Conservation (phyloP, 225 moss, liverwort and hornwort genomes). For the Pleurozium schreberi region DNA sequence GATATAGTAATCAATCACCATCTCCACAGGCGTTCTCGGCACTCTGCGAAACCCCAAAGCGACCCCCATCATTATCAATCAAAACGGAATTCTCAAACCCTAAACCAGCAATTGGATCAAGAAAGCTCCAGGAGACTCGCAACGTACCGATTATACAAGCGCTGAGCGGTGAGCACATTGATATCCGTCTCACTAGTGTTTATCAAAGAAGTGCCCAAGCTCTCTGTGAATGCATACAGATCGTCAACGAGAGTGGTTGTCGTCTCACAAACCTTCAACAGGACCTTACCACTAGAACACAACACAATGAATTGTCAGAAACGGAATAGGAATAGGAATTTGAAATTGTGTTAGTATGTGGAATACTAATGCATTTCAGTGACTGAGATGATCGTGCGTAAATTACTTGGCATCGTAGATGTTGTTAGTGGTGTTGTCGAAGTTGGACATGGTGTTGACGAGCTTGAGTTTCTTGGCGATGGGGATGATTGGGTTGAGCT, state of each 20-base stretch:
- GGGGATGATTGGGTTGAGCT: constrained; percentile 55
- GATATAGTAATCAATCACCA: constrained; percentile 48
- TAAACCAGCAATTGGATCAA: neutral
- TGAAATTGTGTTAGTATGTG: neutral
- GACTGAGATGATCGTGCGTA: neutral
- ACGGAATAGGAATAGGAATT: neutral
- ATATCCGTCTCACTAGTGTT: constrained; percentile 34
- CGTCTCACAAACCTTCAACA: neutral
- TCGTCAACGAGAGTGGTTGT: neutral
- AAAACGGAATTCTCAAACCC: neutral
- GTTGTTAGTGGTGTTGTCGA: constrained; percentile 44
- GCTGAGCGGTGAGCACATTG: constrained; percentile 58
- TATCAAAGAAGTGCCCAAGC: neutral
- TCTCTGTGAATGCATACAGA: neutral
- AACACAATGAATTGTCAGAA: neutral
- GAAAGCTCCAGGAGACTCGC: neutral
- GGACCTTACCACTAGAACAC: neutral
- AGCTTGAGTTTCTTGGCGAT: constrained; percentile 39
- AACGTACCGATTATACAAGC: constrained; percentile 43
- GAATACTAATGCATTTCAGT: neutral
- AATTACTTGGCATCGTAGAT: constrained; percentile 28
- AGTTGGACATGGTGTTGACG: constrained; percentile 23
- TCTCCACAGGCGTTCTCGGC: constrained; percentile 45
- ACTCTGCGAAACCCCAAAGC: constrained; percentile 11
- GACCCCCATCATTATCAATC: neutral